Evolutionary conservation across 257 asterid species (phyloP).

Genomic region (Solanum virginianum): DNA sequence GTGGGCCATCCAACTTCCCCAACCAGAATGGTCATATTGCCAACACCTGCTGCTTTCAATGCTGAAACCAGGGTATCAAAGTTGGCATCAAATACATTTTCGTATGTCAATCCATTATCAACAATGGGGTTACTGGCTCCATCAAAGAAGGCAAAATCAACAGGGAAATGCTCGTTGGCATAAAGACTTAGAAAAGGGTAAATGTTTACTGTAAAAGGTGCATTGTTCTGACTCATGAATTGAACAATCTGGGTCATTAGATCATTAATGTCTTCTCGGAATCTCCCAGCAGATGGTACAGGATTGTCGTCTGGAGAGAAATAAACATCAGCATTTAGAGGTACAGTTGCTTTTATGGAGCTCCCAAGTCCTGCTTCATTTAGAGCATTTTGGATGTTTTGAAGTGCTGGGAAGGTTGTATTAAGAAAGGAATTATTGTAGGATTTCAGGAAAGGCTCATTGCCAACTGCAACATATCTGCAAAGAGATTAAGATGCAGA

Average conservation of each 20-base stretch:
- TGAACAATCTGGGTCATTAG: slow-evolving; percentile 62
- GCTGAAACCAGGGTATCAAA: slow-evolving; percentile 65
- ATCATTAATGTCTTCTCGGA: slow-evolving; percentile 36
- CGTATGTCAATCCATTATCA: slow-evolving; percentile 38
- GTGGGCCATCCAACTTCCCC: slow-evolving; percentile 93
- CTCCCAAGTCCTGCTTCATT: slow-evolving; percentile 58
- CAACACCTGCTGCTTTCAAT: slow-evolving; percentile 35
- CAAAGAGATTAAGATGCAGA: background rate
- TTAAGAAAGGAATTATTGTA: slow-evolving; percentile 59
- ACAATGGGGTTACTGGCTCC: slow-evolving; percentile 42
- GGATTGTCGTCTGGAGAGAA: slow-evolving; percentile 50
- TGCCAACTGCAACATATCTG: slow-evolving; percentile 83
- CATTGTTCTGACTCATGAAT: slow-evolving; percentile 49
- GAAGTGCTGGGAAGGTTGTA: slow-evolving; percentile 76
- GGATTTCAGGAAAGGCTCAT: slow-evolving; percentile 69
- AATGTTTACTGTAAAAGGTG: slow-evolving; percentile 66
- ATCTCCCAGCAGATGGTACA: slow-evolving; percentile 59
- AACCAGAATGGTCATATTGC: slow-evolving; percentile 52
- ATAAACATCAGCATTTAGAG: slow-evolving; percentile 66
- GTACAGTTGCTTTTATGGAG: slow-evolving; percentile 62
- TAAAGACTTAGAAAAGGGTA: slow-evolving; percentile 67
- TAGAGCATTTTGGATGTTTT: slow-evolving; percentile 62
- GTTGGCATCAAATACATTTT: slow-evolving; percentile 72
- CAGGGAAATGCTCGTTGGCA: slow-evolving; percentile 55
- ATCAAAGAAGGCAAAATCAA: slow-evolving; percentile 64